phyloP scores from a whole-genome alignment of 2,329 filamentous ascomycete species.

The Sclerotinia trifoliorum region DNA sequence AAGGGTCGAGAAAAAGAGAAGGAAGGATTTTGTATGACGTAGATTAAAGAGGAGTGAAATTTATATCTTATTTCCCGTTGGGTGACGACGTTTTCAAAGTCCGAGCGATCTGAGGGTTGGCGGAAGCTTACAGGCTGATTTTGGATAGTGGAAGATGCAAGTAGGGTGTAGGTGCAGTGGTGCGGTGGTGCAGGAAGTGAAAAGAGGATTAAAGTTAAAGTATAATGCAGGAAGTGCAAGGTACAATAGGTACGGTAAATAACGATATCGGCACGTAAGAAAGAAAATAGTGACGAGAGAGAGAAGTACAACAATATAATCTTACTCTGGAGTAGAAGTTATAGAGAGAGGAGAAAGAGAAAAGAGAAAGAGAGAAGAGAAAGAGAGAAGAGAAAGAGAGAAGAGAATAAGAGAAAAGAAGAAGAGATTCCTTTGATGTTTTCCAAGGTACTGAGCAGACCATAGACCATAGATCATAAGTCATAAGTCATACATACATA shows the following conservation, averaged over 20 bases:
- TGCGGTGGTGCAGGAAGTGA: neutral
- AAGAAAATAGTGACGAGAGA: neutral
- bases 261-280: neutral
- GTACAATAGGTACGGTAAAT: too few relatives aligned
- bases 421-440: neutral
- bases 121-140: neutral
- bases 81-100: neutral
- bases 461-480: too few relatives aligned
- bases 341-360: neutral
- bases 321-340: too few relatives aligned
- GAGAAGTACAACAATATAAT: neutral
- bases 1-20: neutral
- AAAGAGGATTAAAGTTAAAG: neutral
- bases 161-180: too few relatives aligned
- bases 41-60: neutral
- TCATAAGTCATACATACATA: too few relatives aligned
- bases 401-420: neutral
- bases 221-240: neutral
- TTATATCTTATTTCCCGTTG: neutral
- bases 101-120: constrained; percentile 7
- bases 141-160: neutral
- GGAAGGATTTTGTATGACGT: constrained; percentile 2
- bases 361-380: neutral
- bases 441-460: too few relatives aligned
- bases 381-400: neutral